phyloP scores from a whole-genome alignment of 1,284 basidiomycete species.

The Sutorius eximius region DNA sequence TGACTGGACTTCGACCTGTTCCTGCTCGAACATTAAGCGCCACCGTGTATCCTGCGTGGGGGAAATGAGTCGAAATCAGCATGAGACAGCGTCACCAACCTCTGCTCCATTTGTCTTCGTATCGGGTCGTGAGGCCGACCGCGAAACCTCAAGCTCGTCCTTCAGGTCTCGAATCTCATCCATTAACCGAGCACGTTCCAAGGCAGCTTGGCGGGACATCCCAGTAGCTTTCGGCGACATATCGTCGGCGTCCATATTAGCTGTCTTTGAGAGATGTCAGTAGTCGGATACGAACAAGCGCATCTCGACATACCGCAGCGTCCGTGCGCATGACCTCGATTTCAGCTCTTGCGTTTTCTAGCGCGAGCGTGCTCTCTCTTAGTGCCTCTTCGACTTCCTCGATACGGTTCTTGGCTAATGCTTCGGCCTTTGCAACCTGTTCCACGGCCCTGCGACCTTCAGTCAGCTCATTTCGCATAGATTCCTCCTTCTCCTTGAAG shows the following conservation, averaged over 20 bases:
- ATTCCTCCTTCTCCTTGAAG: slow-evolving; percentile 76
- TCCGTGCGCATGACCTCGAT: slow-evolving; percentile 83
- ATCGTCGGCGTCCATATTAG: slow-evolving; percentile 27
- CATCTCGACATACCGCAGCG: slow-evolving; percentile 56
- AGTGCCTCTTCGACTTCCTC: slow-evolving; percentile 88
- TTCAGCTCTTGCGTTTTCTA: slow-evolving; percentile 91
- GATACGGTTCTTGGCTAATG: slow-evolving; percentile 58
- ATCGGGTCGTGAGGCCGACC: slow-evolving; percentile 14
- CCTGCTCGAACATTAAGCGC: slow-evolving; percentile 40
- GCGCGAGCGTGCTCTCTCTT: slow-evolving; percentile 81
- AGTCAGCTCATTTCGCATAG: slow-evolving; percentile 65
- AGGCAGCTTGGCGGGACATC: slow-evolving; percentile 42
- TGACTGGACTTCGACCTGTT: slow-evolving; percentile 40
- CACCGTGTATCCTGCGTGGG: slow-evolving; percentile 29
- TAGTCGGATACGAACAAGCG: background rate
- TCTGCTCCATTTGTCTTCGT: slow-evolving; percentile 7
- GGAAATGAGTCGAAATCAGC: slow-evolving; percentile 20
- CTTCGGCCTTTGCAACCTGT: slow-evolving; percentile 61
- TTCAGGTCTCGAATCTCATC: slow-evolving; percentile 57
- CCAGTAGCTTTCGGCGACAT: slow-evolving; percentile 38
- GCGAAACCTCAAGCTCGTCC: slow-evolving; percentile 45
- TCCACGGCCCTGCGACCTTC: slow-evolving; percentile 67
- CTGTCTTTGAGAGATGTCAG: slow-evolving; percentile 26
- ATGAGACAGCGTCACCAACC: slow-evolving; percentile 14
- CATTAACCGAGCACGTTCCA: slow-evolving; percentile 47